phyloP scores from a whole-genome alignment of 2,329 filamentous ascomycete species.

The Colletotrichum tamarilloi region DNA sequence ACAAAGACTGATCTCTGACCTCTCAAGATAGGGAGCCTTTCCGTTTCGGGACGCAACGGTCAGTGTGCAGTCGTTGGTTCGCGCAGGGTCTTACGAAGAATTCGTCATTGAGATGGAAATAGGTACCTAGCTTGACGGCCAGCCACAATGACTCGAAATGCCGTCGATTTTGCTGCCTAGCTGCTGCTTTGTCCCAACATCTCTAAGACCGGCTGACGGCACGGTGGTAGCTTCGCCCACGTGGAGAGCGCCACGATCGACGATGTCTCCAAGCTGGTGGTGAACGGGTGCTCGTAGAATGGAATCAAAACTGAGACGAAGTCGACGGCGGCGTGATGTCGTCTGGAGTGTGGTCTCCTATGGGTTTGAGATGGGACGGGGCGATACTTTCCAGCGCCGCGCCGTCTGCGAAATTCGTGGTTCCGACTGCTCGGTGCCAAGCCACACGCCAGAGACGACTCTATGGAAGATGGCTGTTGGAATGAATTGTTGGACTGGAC shows the following conservation, averaged over 20 bases:
- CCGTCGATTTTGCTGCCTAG: not conserved
- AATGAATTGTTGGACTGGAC: not conserved
- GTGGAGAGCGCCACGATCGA: slow-evolving; percentile 15
- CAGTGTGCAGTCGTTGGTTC: not conserved
- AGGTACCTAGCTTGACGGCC: not conserved
- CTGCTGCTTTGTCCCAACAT: not conserved
- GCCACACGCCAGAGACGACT: not conserved
- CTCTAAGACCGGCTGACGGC: not conserved
- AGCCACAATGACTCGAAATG: not conserved
- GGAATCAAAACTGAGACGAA: not conserved
- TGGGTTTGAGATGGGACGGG: not conserved
- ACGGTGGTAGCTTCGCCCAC: slow-evolving; percentile 10
- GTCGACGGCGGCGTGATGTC: not conserved
- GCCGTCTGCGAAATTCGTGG: not conserved
- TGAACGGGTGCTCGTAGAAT: not conserved
- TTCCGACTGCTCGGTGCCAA: slow-evolving; percentile 9
- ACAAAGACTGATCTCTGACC: not conserved
- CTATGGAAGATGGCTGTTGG: not conserved
- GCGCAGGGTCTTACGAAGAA: not conserved
- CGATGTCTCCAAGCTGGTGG: not conserved
- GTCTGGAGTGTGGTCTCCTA: not conserved
- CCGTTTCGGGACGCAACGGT: not conserved
- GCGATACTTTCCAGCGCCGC: not conserved
- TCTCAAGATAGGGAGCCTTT: not conserved
- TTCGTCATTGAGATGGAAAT: not conserved